Evolutionary conservation across 2,329 filamentous ascomycete genomes (phyloP).

Genomic region (Clarireedia homoeocarpa): DNA sequence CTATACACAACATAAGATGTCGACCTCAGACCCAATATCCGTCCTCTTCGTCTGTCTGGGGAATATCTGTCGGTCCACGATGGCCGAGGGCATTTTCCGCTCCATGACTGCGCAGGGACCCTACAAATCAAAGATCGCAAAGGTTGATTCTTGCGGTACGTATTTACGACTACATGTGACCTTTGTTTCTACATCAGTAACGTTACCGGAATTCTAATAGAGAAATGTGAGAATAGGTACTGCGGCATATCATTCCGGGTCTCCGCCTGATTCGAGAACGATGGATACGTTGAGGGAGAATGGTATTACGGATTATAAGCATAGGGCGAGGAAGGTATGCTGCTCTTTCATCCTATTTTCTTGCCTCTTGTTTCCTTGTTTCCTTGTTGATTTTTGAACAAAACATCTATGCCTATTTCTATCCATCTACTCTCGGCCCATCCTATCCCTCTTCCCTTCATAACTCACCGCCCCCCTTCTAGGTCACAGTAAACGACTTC

Average conservation of each 20-base stretch:
- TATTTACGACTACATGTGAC: neutral
- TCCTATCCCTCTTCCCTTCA: no score
- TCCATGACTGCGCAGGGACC: constrained; percentile 55
- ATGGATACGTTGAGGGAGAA: constrained; percentile 68
- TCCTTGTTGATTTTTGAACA: no score
- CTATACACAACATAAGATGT: neutral
- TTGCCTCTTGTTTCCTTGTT: constrained; percentile 18
- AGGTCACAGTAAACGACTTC: constrained; percentile 63
- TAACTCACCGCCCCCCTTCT: neutral
- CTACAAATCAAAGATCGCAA: constrained; percentile 51
- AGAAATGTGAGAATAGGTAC: constrained; percentile 30
- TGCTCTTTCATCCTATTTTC: neutral
- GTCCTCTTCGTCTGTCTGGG: constrained; percentile 94
- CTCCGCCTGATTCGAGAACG: constrained; percentile 73
- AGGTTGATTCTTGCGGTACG: constrained; percentile 80
- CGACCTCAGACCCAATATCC: constrained; percentile 40
- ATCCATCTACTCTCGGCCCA: no score
- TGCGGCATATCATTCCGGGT: constrained; percentile 72
- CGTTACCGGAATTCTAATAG: neutral
- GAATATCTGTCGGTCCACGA: constrained; percentile 90
- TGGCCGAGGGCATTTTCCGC: constrained; percentile 92
- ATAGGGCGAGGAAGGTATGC: constrained; percentile 65
- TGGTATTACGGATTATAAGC: constrained; percentile 68
- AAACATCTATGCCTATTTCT: no score
- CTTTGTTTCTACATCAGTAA: neutral